Conservation (phyloP, 257 asterid genomes). For the Hygrophila difformis region DNA sequence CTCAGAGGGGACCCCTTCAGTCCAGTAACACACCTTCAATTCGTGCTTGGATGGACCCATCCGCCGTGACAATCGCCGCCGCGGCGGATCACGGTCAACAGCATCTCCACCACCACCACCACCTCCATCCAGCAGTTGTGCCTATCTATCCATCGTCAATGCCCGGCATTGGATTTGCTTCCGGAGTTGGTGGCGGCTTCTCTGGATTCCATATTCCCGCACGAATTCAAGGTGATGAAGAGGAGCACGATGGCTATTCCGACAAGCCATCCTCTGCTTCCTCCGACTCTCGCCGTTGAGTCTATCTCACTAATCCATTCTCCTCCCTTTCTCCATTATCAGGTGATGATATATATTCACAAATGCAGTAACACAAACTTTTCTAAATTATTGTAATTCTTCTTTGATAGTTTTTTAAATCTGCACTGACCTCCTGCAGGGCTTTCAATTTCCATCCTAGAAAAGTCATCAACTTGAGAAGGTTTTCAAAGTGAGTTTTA, state of each 20-base stretch:
- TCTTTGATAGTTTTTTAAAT: too few relatives aligned
- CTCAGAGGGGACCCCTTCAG: slow-evolving; percentile 99
- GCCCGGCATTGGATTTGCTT: slow-evolving; percentile 54
- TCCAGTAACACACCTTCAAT: slow-evolving; percentile 97
- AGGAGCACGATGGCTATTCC: slow-evolving; percentile 96
- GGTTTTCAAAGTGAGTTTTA: slow-evolving; percentile 18
- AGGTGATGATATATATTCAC: too few relatives aligned
- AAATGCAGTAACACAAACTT: too few relatives aligned
- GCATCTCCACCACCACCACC: slow-evolving; percentile 31
- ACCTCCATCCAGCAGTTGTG: slow-evolving; percentile 34
- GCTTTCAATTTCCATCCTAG: background rate
- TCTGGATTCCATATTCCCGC: slow-evolving; percentile 82
- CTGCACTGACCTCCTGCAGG: too few relatives aligned
- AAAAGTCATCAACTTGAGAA: background rate
- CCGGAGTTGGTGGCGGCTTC: slow-evolving; percentile 70
- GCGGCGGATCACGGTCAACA: slow-evolving; percentile 33
- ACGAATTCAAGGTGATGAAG: slow-evolving; percentile 96
- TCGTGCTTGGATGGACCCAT: slow-evolving; percentile 97
- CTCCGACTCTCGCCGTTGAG: slow-evolving; percentile 93
- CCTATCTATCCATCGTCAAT: slow-evolving; percentile 56
- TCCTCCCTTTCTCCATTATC: background rate
- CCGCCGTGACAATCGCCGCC: slow-evolving; percentile 29
- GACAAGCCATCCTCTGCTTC: slow-evolving; percentile 99
- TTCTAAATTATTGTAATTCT: too few relatives aligned
- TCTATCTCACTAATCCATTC: background rate